Evolutionary conservation across 2,329 filamentous ascomycete species (phyloP), one percentile per base, ranked within the genome.

Genomic region (Trichoderma koningiopsis): DNA sequence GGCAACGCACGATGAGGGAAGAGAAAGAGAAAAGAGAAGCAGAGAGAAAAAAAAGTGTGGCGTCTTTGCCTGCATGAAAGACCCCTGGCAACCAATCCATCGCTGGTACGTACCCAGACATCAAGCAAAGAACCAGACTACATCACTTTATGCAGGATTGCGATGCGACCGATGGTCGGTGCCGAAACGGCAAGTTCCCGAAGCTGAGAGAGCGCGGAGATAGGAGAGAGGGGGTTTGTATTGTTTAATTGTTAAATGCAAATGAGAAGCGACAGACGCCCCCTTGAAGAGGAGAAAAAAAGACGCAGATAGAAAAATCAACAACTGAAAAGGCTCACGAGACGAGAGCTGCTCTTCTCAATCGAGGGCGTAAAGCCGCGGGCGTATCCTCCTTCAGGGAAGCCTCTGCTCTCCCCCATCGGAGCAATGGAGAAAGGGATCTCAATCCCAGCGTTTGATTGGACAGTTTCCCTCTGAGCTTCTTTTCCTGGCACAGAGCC

Each of bases 171-270:
- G 61, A 24, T 19, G 40, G 19, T 67, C 63, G 63, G 63, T 67
- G 63, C 63, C 63, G 63, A 47, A 59, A n/a, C 63, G 63, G 63
- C 63, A 24, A 5, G 24, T 31, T 62, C 27, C n/a, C 3, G 22
- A 14, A 16, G 29, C 22, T 53, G 63, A n/a, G 29, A 35, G 55
- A 40, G 8, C 7, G 29, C 27, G 55, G 19, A 57, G 27, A 57
- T 29, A 33, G 27, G 29, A 37, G 13, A 37, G 43, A 49, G 47
- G 43, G 33, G 56, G 33, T 19, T 52, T 37, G 40, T n/a, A 5
- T 19, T 3, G 8, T 19, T n/a, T 19, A 7, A 40, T 40, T 16
- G 5, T 40, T 19, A 16, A 56, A 58, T 58, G 53, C 63, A 66
- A n/a, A 57, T 33, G 40, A 49, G 5, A 52, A 62, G 0, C 27